A percentile compares a stretch with the other conserved stretches of the same genome.
These are phyloP conservation scores for Quercus ilex DNA, from an alignment of 306 rosid genomes.

Conservation along the genomic window DNA sequence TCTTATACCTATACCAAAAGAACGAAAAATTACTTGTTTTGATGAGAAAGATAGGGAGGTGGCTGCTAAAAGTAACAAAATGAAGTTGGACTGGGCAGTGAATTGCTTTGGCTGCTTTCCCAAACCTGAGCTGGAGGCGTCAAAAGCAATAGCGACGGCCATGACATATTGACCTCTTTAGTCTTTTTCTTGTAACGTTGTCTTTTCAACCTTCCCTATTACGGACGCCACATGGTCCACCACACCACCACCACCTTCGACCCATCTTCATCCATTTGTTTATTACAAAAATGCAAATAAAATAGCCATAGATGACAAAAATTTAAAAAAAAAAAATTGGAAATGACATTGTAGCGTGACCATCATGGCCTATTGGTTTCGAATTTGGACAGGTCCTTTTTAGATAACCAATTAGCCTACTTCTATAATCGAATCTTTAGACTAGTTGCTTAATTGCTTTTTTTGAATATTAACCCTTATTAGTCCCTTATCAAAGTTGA, in stretches of 20 bases:
- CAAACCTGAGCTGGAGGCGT: not conserved
- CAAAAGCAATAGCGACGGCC: not conserved
- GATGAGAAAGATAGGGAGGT: no score
- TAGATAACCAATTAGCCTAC: not conserved
- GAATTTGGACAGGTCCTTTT: not conserved
- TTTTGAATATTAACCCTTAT: not conserved
- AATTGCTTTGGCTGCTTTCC: not conserved
- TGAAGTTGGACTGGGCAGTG: no score
- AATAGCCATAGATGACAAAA: not conserved
- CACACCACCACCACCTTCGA: not conserved
- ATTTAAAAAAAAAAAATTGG: not conserved
- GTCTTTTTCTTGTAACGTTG: not conserved
- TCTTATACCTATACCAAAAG: no score
- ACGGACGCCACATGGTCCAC: not conserved
- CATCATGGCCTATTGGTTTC: not conserved
- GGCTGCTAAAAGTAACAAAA: no score
- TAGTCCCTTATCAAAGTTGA: no score
- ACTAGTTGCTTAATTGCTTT: not conserved
- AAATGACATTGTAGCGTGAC: not conserved
- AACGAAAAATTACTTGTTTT: no score
- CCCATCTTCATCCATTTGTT: not conserved
- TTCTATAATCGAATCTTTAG: not conserved
- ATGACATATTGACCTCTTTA: not conserved
- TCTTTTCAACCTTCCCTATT: not conserved
- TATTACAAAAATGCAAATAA: not conserved